Evolutionary conservation across 129 eudicot species (phyloP).

Genomic region (Oenanthe sinensis): DNA sequence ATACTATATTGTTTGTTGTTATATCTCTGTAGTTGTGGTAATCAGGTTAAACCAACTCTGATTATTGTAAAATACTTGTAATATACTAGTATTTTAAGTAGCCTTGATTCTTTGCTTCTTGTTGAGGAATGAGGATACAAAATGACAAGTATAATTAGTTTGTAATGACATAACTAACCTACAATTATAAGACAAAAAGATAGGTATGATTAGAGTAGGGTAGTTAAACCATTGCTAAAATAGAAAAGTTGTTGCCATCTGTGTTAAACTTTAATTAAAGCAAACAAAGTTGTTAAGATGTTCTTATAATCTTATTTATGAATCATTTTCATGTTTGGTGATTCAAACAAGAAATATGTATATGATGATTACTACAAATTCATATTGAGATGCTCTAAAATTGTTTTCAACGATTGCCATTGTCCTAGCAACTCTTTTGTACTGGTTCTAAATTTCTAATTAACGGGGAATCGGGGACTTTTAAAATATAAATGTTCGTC

Average conservation of each 20-base stretch:
- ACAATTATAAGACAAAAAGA: slow-evolving; percentile 13
- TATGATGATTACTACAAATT: too few relatives aligned
- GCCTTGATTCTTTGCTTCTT: slow-evolving; percentile 23
- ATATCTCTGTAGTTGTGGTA: slow-evolving; percentile 2
- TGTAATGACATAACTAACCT: slow-evolving; percentile 16
- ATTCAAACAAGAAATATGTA: not conserved
- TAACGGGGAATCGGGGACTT: too few relatives aligned
- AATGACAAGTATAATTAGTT: slow-evolving; percentile 11
- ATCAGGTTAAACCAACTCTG: slow-evolving; percentile 3
- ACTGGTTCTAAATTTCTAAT: too few relatives aligned
- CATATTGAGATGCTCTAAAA: too few relatives aligned
- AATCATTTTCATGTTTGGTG: not conserved
- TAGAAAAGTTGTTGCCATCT: slow-evolving; percentile 13
- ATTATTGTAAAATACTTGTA: slow-evolving; percentile 7
- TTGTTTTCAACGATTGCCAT: not conserved
- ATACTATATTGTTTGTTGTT: not conserved
- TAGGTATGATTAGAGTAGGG: slow-evolving; percentile 12
- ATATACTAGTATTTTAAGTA: not conserved
- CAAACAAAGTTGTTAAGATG: slow-evolving; percentile 5
- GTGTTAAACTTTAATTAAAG: slow-evolving; percentile 5
- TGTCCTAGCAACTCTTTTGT: not conserved
- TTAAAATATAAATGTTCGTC: too few relatives aligned
- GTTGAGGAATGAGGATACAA: slow-evolving; percentile 15
- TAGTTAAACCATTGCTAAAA: slow-evolving; percentile 18
- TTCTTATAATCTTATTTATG: not conserved